A percentile compares a stretch with the other conserved stretches of the same genome.
Evolutionary conservation across 192 early-diverging fungal genomes (phyloP).

Genomic region (Rhizophlyctis rosea): DNA sequence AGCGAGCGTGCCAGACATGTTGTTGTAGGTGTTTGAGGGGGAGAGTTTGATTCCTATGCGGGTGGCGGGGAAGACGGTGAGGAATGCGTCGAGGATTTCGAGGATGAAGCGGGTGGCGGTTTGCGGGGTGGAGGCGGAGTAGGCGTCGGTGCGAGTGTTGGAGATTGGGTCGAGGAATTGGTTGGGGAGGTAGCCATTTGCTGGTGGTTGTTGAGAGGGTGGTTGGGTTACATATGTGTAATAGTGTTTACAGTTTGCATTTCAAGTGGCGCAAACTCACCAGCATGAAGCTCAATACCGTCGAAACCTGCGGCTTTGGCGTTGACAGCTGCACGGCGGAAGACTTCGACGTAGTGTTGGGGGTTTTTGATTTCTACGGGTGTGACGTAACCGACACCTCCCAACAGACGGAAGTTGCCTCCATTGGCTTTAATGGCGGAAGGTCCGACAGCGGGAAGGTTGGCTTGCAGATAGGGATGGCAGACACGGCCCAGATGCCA

Average conservation of each 20-base stretch:
- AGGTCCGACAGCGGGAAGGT: constrained; percentile 12
- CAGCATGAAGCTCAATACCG: constrained; percentile 67
- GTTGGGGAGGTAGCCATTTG: constrained; percentile 85
- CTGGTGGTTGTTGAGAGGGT: no score
- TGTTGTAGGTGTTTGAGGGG: constrained; percentile 32
- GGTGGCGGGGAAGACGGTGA: constrained; percentile 14
- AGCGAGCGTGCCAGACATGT: constrained; percentile 17
- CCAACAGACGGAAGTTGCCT: constrained; percentile 24
- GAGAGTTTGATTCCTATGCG: constrained; percentile 25
- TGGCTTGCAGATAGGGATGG: constrained; percentile 17
- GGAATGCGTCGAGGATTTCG: constrained; percentile 60
- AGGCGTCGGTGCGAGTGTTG: constrained; percentile 86
- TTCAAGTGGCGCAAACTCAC: no score
- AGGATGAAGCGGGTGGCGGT: constrained; percentile 78
- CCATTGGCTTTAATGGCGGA: constrained; percentile 22
- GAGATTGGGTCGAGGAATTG: constrained; percentile 76
- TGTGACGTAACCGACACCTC: constrained; percentile 17
- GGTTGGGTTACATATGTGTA: no score
- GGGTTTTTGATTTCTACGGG: constrained; percentile 26
- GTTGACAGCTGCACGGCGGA: constrained; percentile 5
- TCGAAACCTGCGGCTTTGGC: constrained; percentile 71
- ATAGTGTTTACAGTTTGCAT: no score
- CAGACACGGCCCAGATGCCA: constrained; percentile 44
- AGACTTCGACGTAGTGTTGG: constrained; percentile 18
- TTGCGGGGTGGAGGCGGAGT: constrained; percentile 62